Base-by-base conservation (phyloP, 116 monocot genomes). In the Posidonia oceanica region DNA sequence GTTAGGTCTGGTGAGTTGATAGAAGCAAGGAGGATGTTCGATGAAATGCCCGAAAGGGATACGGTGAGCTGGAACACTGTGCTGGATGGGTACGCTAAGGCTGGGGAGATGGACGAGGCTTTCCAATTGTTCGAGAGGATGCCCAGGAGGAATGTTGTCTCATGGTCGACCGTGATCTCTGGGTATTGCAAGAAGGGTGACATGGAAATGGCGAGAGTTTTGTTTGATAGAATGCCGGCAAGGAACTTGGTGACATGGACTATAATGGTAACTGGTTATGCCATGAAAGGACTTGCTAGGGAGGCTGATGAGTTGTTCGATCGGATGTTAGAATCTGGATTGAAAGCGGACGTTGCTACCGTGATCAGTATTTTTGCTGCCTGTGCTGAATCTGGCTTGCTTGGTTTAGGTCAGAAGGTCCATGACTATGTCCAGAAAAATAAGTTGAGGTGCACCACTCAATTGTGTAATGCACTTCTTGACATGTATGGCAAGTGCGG, bases 401-500 rank as follows among this genome's bases (percentile, higher is more conserved):
- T 87, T 14, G 74, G 74, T 54, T 67, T 94, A 16, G 94, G 94
- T 17, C 71, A 71, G 73, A 85, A 79, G 74, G 78, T 87, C 57
- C 85, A 90, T 70, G 74, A 67, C 3, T 71, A 77, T 56, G 48
- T 82, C 0, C 44, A 18, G 7, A 75, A 55, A 54, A 79, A 61
- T 17, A 76, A 67, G 62, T 14, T 80, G 3, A 82, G 56, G 36
- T 54, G 74, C 20, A 68, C 63, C 14, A 75, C 72, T 40, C 77
- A 69, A 67, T 85, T 90, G 42, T 80, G 76, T 83, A 94, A 94
- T 80, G 79, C 90, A 2, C 61, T 90, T 42, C 55, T 94, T 10
- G 85, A 87, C 70, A 87, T 94, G 90, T 94, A 87, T 8, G 70
- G 82, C 10, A 94, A 94, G 66, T 94, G 94, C 59, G 94, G 90